Evolutionary conservation across 1,284 basidiomycete species (phyloP).

Genomic region (Pseudozyma pruni): DNA sequence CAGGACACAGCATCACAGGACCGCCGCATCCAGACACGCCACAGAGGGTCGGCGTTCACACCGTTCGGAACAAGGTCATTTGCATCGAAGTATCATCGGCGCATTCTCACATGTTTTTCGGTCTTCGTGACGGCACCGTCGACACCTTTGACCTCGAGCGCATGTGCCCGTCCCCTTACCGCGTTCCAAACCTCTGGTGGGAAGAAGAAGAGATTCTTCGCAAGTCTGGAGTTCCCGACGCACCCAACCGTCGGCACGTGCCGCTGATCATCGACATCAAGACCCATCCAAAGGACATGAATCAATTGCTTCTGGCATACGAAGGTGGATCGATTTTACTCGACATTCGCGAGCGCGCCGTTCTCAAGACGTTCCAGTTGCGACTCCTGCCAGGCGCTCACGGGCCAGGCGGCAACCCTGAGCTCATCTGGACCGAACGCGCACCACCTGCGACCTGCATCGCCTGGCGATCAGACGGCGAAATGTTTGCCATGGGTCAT

Average conservation of each 20-base stretch:
- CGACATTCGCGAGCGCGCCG: slow-evolving; percentile 55
- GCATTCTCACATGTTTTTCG: slow-evolving; percentile 78
- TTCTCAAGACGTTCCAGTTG: slow-evolving; percentile 57
- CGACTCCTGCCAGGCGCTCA: slow-evolving; percentile 60
- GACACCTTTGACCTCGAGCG: slow-evolving; percentile 69
- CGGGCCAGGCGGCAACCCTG: slow-evolving; percentile 71
- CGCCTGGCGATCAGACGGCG: slow-evolving; percentile 74
- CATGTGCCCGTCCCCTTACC: slow-evolving; percentile 59
- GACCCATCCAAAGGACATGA: slow-evolving; percentile 82
- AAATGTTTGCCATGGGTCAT: slow-evolving; percentile 75
- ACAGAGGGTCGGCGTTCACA: slow-evolving; percentile 54
- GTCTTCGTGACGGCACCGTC: slow-evolving; percentile 69
- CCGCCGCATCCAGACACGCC: slow-evolving; percentile 54
- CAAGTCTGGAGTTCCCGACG: slow-evolving; percentile 73
- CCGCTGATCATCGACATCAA: slow-evolving; percentile 64
- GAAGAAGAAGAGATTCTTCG: slow-evolving; percentile 76
- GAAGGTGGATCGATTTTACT: slow-evolving; percentile 72
- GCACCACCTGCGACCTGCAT: slow-evolving; percentile 79
- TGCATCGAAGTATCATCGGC: slow-evolving; percentile 76
- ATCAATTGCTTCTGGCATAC: slow-evolving; percentile 82
- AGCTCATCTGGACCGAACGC: slow-evolving; percentile 74
- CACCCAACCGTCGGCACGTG: slow-evolving; percentile 69
- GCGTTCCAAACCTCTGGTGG: slow-evolving; percentile 74
- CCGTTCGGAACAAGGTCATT: slow-evolving; percentile 68
- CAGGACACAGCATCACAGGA: slow-evolving; percentile 44